Evolutionary conservation across 2,329 filamentous ascomycete genomes (phyloP).

Genomic region (Fusarium nygamai): DNA sequence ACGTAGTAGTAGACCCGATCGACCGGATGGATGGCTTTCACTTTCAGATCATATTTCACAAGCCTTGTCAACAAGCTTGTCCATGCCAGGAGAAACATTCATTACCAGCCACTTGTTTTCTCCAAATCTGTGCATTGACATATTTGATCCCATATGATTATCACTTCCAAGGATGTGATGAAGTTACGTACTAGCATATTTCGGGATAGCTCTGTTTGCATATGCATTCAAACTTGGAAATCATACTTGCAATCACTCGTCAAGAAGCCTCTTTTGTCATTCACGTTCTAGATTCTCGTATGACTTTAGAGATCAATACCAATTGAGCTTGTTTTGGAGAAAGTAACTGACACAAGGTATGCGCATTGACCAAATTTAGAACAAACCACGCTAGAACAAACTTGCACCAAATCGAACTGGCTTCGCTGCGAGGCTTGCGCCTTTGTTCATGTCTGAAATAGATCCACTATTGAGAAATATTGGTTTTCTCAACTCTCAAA

Average conservation of each 20-base stretch:
- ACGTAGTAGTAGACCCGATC: conserved; percentile 37
- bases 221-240: not conserved
- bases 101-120: not conserved
- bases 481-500: conserved; percentile 28
- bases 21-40: conserved; percentile 22
- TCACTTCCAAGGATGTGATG: not conserved
- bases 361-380: conserved; percentile 12
- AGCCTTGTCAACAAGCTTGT: conserved; percentile 3
- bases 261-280: conserved; percentile 5
- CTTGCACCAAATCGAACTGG: conserved; percentile 3
- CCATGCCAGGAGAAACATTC: not conserved
- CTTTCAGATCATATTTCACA: conserved; percentile 25
- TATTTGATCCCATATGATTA: not conserved
- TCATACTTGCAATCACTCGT: not conserved
- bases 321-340: not conserved
- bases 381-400: not conserved
- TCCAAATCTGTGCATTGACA: not conserved
- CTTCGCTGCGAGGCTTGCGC: not conserved
- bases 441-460: not conserved
- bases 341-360: not conserved
- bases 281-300: conserved; percentile 12
- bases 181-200: not conserved
- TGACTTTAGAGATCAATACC: not conserved
- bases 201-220: not conserved
- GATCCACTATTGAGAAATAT: conserved; percentile 21